Conservation (phyloP, 441 rosid species). For the Gossypium gossypioides region DNA sequence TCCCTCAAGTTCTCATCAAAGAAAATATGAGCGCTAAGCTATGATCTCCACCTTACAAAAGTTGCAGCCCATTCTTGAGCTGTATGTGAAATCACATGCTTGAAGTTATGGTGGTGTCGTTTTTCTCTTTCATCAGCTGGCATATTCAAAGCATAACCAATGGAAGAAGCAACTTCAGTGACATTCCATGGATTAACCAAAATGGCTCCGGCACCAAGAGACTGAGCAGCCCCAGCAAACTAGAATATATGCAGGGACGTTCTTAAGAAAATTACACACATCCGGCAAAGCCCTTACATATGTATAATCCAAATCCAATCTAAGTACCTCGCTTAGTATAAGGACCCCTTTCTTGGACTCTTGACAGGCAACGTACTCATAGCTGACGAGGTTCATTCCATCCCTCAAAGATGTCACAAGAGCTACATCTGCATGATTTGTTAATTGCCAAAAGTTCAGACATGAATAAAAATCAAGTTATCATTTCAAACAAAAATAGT, state of each 20-base stretch:
- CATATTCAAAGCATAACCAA: constrained; percentile 61
- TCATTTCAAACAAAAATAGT: not conserved
- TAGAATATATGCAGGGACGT: constrained; percentile 18
- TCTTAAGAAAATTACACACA: not conserved
- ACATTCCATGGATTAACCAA: constrained; percentile 72
- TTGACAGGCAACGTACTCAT: constrained; percentile 75
- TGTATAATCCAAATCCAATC: not conserved
- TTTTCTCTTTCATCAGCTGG: constrained; percentile 62
- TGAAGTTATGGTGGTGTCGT: constrained; percentile 54
- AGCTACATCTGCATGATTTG: constrained; percentile 42
- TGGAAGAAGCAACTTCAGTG: constrained; percentile 62
- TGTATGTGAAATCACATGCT: constrained; percentile 59
- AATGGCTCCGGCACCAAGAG: constrained; percentile 71
- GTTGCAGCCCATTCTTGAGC: constrained; percentile 83
- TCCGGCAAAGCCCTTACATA: not conserved
- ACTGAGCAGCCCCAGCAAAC: constrained; percentile 85
- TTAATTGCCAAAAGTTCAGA: not conserved
- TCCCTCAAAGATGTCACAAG: constrained; percentile 69
- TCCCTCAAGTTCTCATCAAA: not conserved
- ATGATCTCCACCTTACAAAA: constrained; percentile 44
- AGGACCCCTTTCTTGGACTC: constrained; percentile 69
- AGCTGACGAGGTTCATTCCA: constrained; percentile 76
- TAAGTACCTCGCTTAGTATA: constrained; percentile 56
- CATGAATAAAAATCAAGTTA: not conserved
- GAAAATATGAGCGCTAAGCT: not conserved